phyloP scores from a whole-genome alignment of 2,329 filamentous ascomycete genomes.

The Myriosclerotinia duriaeana region DNA sequence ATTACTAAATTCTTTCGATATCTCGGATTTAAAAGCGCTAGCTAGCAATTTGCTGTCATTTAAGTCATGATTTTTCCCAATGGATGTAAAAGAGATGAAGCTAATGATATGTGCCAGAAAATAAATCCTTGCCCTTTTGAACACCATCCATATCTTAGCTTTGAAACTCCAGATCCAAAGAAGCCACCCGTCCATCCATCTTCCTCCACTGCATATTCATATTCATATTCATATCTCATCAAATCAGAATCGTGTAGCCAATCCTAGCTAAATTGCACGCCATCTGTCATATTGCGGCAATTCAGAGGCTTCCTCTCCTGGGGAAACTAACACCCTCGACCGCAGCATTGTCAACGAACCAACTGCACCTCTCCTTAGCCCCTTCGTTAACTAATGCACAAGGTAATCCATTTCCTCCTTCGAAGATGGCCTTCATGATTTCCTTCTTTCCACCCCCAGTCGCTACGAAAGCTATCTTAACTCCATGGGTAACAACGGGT shows the following conservation, averaged over 20 bases:
- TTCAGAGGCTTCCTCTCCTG: conserved; percentile 64
- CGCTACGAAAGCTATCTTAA: conserved; percentile 86
- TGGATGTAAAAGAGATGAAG: not conserved
- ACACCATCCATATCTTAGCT: conserved; percentile 14
- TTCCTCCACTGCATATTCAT: not conserved
- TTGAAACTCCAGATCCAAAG: conserved; percentile 14
- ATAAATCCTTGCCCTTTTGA: not conserved
- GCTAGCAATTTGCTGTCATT: not conserved
- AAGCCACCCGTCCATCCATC: not conserved
- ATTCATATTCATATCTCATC: not conserved
- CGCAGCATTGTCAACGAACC: conserved; percentile 89
- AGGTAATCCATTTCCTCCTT: conserved; percentile 71
- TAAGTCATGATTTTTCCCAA: too few relatives aligned
- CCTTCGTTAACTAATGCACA: conserved; percentile 85
- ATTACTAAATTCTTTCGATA: not conserved
- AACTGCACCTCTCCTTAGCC: conserved; percentile 82
- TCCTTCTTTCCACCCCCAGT: conserved; percentile 88
- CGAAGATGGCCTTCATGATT: conserved; percentile 88
- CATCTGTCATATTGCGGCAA: not conserved
- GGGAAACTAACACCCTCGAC: conserved; percentile 84
- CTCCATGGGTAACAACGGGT: conserved; percentile 82
- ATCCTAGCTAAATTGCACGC: not conserved
- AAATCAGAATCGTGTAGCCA: not conserved
- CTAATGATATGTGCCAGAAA: not conserved
- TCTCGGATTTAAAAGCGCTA: not conserved